Base-by-base conservation (phyloP, 2,329 filamentous ascomycete species). In the Xylaria sp. region DNA sequence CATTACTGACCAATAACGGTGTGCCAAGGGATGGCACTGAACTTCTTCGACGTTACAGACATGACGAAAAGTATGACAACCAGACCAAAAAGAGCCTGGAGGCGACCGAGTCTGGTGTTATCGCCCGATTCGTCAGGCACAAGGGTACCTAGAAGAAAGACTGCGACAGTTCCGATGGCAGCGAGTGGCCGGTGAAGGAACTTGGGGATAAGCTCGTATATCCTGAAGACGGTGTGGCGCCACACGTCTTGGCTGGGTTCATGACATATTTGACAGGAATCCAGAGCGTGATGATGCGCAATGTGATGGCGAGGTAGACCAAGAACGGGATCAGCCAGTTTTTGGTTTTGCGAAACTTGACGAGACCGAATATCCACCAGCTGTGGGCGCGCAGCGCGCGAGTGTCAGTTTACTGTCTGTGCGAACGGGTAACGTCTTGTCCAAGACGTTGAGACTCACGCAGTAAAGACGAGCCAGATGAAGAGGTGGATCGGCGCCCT, bases 271-370 rank as follows among this genome's bases (percentile, higher is more conserved):
- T 84, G 69, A 89, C 86, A 1, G 91, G 88, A 2, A 94, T 78
- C 73, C 92, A 88, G 77, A 91, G 86, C 74, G 89, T 90, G 73
- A 96, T 67, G 51, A 96, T 75, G 35, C 93, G 89, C 53, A 95
- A 80, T 11, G 85, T 87, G 70, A 96, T 88, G 68, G 81, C 83
- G 47, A 96, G 85, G 82, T 89, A 96, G 49, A 97, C 74, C 53
- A 96, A 82, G 78, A 96, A 95, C 0, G 93, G 92, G 52, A 94
- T 86, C 60, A 96, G 78, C 92, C 92, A 96, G 72, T 92, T 92
- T 77, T 84, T 83, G 70, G 82, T 83, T 62, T 89, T 69, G 62
- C 87, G 87, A 75, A 94, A 92, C 56, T 92, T 80, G 62, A 93
- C 81, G 31, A 79, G 72, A 35, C 78, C 77, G 49, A 71, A 76